Base-by-base conservation (phyloP, 345 rosid species). In the Brassica juncea region DNA sequence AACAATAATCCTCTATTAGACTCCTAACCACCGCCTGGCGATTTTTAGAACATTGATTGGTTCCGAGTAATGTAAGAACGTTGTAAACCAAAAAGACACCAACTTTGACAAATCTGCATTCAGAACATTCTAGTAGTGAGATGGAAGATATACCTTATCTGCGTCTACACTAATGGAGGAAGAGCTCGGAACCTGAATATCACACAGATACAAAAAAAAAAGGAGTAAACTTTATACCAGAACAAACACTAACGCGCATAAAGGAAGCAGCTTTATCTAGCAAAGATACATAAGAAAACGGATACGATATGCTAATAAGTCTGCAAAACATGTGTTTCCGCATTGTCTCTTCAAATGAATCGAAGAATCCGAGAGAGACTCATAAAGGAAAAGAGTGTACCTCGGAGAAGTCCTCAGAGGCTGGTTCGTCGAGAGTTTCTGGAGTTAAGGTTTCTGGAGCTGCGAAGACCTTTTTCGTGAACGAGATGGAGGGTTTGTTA, bases 381-480 rank as follows among this genome's bases (percentile, higher is more conserved):
- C 5, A 37, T 55, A 76, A 8, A 67, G 37, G 30, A 15, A 23
- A 15, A 2, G 49, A 21, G 66, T 75, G 58, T 72, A 91, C 94
- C 91, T 85, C 86, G 31, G 79, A 58, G 73, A 61, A 59, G 0
- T 62, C 30, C 63, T 81, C 84, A 76, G 86, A 77, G 44, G 76
- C 84, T 52, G 89, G 65, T 19, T 65, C 91, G 16, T 86, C 89
- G 54, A 86, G 68, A 62, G 77, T 57, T 63, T 84, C 91, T 60
- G 81, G 83, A 57, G 84, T 67, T 82, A 91, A 61, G 69, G 86
- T 83, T 68, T 93, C 97, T 3, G 92, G 87, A 70, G 91, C 87
- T 0, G 94, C 91, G 73, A 83, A 86, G 71, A 86, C 79, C 86
- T 80, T 89, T 65, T 81, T 89, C 62, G 86, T 44, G 8, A 23